Conservation (phyloP, 2,329 filamentous ascomycete species). For the Metarhizium brunneum region DNA sequence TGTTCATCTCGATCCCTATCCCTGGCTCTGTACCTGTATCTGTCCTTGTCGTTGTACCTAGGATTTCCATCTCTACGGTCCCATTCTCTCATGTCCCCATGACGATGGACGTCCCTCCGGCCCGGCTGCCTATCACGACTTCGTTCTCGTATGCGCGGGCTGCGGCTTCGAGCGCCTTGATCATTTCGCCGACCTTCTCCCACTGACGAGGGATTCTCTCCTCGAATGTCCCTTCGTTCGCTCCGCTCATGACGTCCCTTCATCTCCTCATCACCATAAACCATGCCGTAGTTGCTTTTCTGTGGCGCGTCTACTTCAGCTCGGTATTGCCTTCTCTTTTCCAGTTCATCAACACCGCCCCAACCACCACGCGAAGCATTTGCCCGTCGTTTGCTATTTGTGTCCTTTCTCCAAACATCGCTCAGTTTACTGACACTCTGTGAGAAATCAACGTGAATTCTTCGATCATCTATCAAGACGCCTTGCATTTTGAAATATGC, state of each 20-base stretch:
- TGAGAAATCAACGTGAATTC: slow-evolving; percentile 97
- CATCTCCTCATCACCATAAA: slow-evolving; percentile 68
- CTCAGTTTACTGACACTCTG: slow-evolving; percentile 86
- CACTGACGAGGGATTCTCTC: slow-evolving; percentile 11
- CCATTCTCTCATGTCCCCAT: slow-evolving; percentile 14
- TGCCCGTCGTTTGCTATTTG: slow-evolving; percentile 67
- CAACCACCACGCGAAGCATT: slow-evolving; percentile 62
- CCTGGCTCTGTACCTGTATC: slow-evolving; percentile 22
- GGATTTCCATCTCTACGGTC: slow-evolving; percentile 8
- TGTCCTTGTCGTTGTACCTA: slow-evolving; percentile 18
- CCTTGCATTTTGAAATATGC: slow-evolving; percentile 99
- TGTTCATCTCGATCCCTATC: slow-evolving; percentile 8
- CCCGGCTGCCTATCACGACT: slow-evolving; percentile 28
- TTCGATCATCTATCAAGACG: slow-evolving; percentile 90
- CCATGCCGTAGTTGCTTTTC: slow-evolving; percentile 60
- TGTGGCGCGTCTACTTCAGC: slow-evolving; percentile 44
- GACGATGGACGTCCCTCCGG: slow-evolving; percentile 17
- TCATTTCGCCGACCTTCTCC: neutral
- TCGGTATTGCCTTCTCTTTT: slow-evolving; percentile 86
- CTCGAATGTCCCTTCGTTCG: slow-evolving; percentile 15
- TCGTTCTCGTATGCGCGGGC: slow-evolving; percentile 11
- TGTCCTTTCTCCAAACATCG: slow-evolving; percentile 78
- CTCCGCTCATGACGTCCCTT: slow-evolving; percentile 38
- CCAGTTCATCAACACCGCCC: slow-evolving; percentile 78
- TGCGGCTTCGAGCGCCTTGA: neutral